Evolutionary conservation across 164 flowering plant genomes (phyloP).

Genomic region (Piper betle): DNA sequence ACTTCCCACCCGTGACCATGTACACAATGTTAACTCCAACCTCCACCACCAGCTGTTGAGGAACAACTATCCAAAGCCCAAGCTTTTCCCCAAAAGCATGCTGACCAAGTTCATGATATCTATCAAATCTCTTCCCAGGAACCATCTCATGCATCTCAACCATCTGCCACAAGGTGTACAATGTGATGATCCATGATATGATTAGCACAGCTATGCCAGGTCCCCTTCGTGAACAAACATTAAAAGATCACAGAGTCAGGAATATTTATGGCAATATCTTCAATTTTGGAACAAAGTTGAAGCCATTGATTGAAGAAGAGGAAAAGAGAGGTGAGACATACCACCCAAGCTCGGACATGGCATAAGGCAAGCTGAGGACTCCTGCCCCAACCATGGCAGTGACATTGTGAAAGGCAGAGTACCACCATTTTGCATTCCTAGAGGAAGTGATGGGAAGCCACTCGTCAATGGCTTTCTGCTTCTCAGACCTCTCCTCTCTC

Average conservation of each 20-base stretch:
- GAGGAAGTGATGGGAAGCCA: slow-evolving; percentile 58
- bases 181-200: slow-evolving; percentile 21
- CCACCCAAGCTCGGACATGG: slow-evolving; percentile 61
- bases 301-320: background rate
- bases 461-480: slow-evolving; percentile 25
- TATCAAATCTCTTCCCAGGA: slow-evolving; percentile 26
- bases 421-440: slow-evolving; percentile 49
- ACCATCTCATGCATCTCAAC: slow-evolving; percentile 25
- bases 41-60: slow-evolving; percentile 21
- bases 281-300: background rate
- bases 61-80: slow-evolving; percentile 22
- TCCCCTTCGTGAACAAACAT: background rate
- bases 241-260: background rate
- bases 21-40: slow-evolving; percentile 15
- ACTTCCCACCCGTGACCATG: no score
- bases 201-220: slow-evolving; percentile 8
- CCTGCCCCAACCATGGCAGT: slow-evolving; percentile 56
- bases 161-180: slow-evolving; percentile 25
- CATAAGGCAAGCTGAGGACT: slow-evolving; percentile 49
- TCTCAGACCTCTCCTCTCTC: background rate
- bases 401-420: slow-evolving; percentile 19
- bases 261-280: background rate
- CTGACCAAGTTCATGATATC: slow-evolving; percentile 13
- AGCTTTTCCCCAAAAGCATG: slow-evolving; percentile 11
- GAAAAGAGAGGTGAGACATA: slow-evolving; percentile 4